These are phyloP conservation scores for Dacryopinax primogenitus DNA, from an alignment of 768 basidiomycete genomes.

Conservation along the genomic window DNA sequence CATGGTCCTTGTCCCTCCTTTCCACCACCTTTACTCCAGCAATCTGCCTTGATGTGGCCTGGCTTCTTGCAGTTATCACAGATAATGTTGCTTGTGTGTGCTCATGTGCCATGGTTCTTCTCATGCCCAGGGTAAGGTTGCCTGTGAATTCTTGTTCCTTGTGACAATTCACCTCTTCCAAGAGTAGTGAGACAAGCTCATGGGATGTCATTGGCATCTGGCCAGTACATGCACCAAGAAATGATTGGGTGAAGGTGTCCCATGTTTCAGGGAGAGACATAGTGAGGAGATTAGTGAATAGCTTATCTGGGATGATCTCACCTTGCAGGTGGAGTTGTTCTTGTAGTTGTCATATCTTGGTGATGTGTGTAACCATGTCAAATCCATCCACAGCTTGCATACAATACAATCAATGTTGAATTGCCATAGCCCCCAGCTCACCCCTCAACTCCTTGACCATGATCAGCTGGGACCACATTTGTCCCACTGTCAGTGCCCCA, in stretches of 20 bases:
- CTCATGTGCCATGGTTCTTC: not conserved
- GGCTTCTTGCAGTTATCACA: slow-evolving; percentile 28
- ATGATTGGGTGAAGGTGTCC: slow-evolving; percentile 24
- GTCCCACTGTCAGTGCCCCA: slow-evolving; percentile 19
- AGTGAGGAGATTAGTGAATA: slow-evolving; percentile 26
- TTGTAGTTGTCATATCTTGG: slow-evolving; percentile 20
- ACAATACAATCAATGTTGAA: slow-evolving; percentile 23
- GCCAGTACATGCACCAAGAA: slow-evolving; percentile 14
- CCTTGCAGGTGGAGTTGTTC: slow-evolving; percentile 22
- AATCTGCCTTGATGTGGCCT: slow-evolving; percentile 24
- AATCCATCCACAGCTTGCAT: slow-evolving; percentile 24
- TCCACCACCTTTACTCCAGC: slow-evolving; percentile 27
- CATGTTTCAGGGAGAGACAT: slow-evolving; percentile 28
- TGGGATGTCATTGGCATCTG: slow-evolving; percentile 15
- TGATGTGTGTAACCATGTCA: slow-evolving; percentile 27
- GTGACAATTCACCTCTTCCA: slow-evolving; percentile 10
- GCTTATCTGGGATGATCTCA: slow-evolving; percentile 21
- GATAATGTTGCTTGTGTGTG: slow-evolving; percentile 10
- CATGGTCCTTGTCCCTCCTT: slow-evolving; percentile 27
- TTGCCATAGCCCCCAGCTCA: slow-evolving; percentile 21
- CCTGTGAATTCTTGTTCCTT: not conserved
- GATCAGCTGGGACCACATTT: slow-evolving; percentile 25
- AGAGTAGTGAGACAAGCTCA: slow-evolving; percentile 17
- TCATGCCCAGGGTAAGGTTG: not conserved
- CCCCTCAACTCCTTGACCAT: slow-evolving; percentile 25